Evolutionary conservation across 2,329 filamentous ascomycete genomes (phyloP).

Genomic region (Cladobotryum mycophilum): DNA sequence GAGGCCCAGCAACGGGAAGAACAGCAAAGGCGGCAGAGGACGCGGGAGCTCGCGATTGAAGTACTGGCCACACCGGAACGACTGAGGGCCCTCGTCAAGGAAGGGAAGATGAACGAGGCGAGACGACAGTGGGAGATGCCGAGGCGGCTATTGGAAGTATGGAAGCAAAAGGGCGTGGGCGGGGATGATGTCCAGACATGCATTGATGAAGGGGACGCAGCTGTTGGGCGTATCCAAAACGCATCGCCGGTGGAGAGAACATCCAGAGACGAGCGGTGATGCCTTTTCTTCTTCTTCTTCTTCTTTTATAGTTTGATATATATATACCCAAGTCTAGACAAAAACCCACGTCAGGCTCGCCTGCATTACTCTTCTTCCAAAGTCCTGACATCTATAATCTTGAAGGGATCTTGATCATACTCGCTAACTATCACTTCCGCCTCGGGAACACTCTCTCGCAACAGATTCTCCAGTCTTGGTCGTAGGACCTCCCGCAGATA

Average conservation of each 20-base stretch:
- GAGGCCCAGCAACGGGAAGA: conserved; percentile 29
- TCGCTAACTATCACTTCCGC: conserved; percentile 69
- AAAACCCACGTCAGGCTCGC: not conserved
- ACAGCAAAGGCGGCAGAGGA: conserved; percentile 29
- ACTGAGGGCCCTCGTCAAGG: conserved; percentile 50
- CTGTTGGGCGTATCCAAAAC: conserved; percentile 24
- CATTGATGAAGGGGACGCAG: conserved; percentile 49
- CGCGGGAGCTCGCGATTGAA: conserved; percentile 54
- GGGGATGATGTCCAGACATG: conserved; percentile 48
- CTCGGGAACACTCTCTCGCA: conserved; percentile 44
- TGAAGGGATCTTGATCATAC: conserved; percentile 81
- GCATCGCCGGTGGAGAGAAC: conserved; percentile 13
- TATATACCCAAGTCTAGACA: not conserved
- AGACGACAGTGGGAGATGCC: conserved; percentile 50
- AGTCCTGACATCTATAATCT: conserved; percentile 54
- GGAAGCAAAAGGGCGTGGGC: conserved; percentile 50
- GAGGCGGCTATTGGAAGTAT: conserved; percentile 43
- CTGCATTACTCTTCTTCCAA: conserved; percentile 22
- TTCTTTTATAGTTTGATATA: not conserved
- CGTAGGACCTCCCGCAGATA: conserved; percentile 70
- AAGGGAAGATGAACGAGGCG: conserved; percentile 57
- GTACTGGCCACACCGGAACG: conserved; percentile 56
- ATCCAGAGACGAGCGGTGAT: conserved; percentile 15
- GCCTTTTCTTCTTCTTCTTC: conserved; percentile 1
- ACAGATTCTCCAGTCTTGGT: conserved; percentile 52